phyloP scores from a whole-genome alignment of 225 moss, liverwort and hornwort species.

The Pleurozium schreberi region DNA sequence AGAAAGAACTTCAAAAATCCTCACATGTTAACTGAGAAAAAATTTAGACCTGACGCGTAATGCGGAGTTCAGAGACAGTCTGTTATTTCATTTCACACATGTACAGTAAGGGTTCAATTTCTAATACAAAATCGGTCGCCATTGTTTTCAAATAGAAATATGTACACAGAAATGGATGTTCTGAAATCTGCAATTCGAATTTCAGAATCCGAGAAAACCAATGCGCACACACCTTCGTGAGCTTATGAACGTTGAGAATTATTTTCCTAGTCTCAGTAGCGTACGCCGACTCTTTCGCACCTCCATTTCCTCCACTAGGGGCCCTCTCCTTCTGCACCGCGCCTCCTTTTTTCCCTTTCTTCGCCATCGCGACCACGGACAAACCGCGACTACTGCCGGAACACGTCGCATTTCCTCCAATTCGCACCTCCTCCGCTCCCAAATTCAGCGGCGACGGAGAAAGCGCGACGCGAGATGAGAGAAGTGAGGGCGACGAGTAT shows the following conservation, averaged over 20 bases:
- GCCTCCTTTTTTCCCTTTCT: slow-evolving; percentile 70
- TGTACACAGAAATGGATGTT: neutral
- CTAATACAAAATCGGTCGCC: neutral
- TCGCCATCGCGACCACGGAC: slow-evolving; percentile 66
- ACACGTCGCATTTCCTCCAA: neutral
- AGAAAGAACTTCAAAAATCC: slow-evolving; percentile 27
- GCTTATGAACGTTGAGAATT: slow-evolving; percentile 80
- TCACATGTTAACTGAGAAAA: neutral
- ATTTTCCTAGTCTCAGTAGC: slow-evolving; percentile 83
- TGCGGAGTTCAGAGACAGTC: neutral
- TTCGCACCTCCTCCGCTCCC: neutral
- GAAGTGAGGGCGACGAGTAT: neutral
- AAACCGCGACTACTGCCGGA: neutral
- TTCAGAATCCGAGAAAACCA: neutral
- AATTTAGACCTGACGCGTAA: neutral
- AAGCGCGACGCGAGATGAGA: slow-evolving; percentile 18
- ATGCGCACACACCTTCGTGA: slow-evolving; percentile 50
- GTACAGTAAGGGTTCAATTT: neutral
- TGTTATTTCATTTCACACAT: neutral
- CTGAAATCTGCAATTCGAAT: neutral
- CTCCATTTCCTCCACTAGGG: slow-evolving; percentile 26
- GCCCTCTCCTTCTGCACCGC: slow-evolving; percentile 55
- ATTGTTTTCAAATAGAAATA: neutral
- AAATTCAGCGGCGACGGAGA: neutral
- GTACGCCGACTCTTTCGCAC: slow-evolving; percentile 59